phyloP scores from a whole-genome alignment of 352 stramenopile genomes.

The Pythium myriotylum region DNA sequence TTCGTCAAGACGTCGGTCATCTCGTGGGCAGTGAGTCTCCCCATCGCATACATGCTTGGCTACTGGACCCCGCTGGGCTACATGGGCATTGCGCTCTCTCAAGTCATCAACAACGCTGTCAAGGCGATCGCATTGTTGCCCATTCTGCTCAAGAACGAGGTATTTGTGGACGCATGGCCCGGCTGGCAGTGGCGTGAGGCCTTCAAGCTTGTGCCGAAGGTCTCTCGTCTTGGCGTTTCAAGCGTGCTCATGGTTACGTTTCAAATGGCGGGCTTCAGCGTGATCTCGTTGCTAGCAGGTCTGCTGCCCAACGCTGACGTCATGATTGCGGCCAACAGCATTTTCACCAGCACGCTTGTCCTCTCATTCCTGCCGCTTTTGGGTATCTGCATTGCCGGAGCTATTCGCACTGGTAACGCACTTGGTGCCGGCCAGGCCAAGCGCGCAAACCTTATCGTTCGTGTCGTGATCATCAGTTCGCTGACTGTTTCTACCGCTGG shows the following conservation, averaged over 20 bases:
- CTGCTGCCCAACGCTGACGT: constrained; percentile 55
- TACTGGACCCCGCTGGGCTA: constrained; percentile 67
- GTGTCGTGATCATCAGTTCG: constrained; percentile 43
- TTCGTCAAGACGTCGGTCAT: constrained; percentile 54
- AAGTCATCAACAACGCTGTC: constrained; percentile 47
- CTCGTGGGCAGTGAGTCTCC: constrained; percentile 48
- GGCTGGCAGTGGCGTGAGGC: constrained; percentile 49
- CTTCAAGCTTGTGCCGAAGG: constrained; percentile 39
- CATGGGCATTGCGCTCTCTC: constrained; percentile 56
- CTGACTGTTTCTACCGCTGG: constrained; percentile 40
- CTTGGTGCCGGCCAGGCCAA: constrained; percentile 55
- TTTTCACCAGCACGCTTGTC: constrained; percentile 46
- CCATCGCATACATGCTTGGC: constrained; percentile 53
- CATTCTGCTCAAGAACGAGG: constrained; percentile 46
- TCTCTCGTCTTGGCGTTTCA: constrained; percentile 46
- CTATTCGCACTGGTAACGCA: constrained; percentile 69
- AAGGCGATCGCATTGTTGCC: constrained; percentile 52
- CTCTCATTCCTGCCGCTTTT: constrained; percentile 61
- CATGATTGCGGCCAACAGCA: constrained; percentile 64
- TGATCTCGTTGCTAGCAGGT: constrained; percentile 46
- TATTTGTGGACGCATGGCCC: constrained; percentile 63
- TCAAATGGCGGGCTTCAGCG: constrained; percentile 52
- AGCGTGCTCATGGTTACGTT: constrained; percentile 66
- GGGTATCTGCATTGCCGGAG: constrained; percentile 58
- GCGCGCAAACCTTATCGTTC: constrained; percentile 46